Percentiles rank a stretch among this genome's conserved stretches.
phyloP scores from a whole-genome alignment of 176 grass and related monocot species.

The Eremochloa ophiuroides region DNA sequence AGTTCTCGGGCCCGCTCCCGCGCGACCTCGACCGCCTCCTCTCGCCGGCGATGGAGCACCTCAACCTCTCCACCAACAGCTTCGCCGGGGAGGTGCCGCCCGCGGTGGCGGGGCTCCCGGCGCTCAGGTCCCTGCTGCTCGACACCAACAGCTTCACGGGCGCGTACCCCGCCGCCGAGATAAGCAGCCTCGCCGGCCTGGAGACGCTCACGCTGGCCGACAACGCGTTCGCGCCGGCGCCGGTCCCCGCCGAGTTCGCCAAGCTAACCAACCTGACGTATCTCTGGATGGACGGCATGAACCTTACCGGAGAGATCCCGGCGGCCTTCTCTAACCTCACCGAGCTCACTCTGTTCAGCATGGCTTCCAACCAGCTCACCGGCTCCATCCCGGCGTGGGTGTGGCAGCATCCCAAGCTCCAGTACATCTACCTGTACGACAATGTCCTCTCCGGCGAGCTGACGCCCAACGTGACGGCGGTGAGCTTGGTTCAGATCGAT shows the following conservation, averaged over 20 bases:
- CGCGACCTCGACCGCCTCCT: slow-evolving; percentile 34
- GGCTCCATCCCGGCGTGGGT: slow-evolving; percentile 55
- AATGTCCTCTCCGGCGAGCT: slow-evolving; percentile 48
- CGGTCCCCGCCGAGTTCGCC: slow-evolving; percentile 31
- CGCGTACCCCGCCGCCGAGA: slow-evolving; percentile 36
- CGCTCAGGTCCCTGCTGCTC: slow-evolving; percentile 37
- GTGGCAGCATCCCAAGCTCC: slow-evolving; percentile 36
- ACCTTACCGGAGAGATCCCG: slow-evolving; percentile 56
- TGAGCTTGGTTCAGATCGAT: slow-evolving; percentile 37
- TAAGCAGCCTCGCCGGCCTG: slow-evolving; percentile 28
- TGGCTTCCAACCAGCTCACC: slow-evolving; percentile 26
- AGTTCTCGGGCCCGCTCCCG: slow-evolving; percentile 48
- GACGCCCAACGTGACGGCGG: not conserved
- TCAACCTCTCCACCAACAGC: slow-evolving; percentile 47
- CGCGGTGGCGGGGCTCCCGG: slow-evolving; percentile 22
- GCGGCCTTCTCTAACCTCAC: slow-evolving; percentile 8
- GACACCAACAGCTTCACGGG: slow-evolving; percentile 51
- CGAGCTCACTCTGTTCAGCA: slow-evolving; percentile 15
- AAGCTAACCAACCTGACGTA: slow-evolving; percentile 38
- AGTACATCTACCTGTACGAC: not conserved
- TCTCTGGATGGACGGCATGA: slow-evolving; percentile 29
- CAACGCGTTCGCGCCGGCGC: slow-evolving; percentile 43
- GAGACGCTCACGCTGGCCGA: slow-evolving; percentile 29
- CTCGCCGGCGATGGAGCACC: slow-evolving; percentile 20
- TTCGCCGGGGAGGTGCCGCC: slow-evolving; percentile 28